Evolutionary conservation across 371 early-diverging fungal genomes (phyloP).

Genomic region (Mortierella sp.): DNA sequence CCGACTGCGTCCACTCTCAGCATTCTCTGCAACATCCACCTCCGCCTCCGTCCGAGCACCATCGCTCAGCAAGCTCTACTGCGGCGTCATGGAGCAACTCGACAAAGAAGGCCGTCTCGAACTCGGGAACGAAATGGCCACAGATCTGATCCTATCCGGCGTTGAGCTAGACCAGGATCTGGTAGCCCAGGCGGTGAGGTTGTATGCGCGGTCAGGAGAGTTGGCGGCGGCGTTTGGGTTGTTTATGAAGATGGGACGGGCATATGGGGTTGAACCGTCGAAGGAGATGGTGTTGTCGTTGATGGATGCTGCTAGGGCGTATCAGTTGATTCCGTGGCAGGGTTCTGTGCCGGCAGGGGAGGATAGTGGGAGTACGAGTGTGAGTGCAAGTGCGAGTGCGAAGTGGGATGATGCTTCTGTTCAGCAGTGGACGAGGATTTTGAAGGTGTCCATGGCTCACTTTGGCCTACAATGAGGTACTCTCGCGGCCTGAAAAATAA

Average conservation of each 20-base stretch:
- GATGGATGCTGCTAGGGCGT: constrained; percentile 16
- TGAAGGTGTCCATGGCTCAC: background rate
- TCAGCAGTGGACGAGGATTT: background rate
- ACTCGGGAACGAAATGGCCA: constrained; percentile 30
- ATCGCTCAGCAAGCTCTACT: constrained; percentile 12
- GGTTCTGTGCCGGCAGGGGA: background rate
- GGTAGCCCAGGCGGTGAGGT: constrained; percentile 16
- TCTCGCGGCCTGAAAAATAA: background rate
- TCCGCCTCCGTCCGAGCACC: constrained; percentile 17
- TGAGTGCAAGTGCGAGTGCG: too few species aligned
- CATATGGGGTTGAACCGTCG: constrained; percentile 28
- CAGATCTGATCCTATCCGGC: constrained; percentile 38
- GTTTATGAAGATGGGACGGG: constrained; percentile 40
- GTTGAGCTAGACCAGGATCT: constrained; percentile 27
- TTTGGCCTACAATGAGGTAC: constrained; percentile 7
- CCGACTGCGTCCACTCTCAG: constrained; percentile 10
- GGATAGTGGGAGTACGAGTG: background rate
- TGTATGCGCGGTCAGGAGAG: constrained; percentile 33
- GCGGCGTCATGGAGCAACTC: constrained; percentile 21
- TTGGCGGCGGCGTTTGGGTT: constrained; percentile 42
- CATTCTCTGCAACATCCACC: constrained; percentile 9
- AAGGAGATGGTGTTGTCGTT: constrained; percentile 31
- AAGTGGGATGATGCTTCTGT: constrained; percentile 5
- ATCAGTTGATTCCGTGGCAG: background rate
- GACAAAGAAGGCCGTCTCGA: constrained; percentile 15